phyloP scores from a whole-genome alignment of 257 asterid genomes.

The Ajuga chamaepitys region DNA sequence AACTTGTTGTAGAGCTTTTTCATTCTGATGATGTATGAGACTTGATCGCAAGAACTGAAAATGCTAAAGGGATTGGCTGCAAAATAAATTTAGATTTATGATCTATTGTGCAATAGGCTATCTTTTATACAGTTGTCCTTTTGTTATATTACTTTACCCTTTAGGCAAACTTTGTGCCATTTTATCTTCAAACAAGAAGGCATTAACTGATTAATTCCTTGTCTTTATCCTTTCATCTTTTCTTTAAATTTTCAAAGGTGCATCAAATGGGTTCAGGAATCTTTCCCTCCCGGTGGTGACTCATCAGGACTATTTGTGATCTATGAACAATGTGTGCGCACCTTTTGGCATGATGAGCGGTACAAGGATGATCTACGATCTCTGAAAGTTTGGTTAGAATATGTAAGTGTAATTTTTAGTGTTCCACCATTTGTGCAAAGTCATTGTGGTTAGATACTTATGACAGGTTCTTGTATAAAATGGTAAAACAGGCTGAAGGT shows the following conservation, averaged over 20 bases:
- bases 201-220: not conserved
- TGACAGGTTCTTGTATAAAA: conserved; percentile 8
- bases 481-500: conserved; percentile 66
- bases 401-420: conserved; percentile 40
- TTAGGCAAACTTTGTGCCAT: not conserved
- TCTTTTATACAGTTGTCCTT: not conserved
- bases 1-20: not conserved
- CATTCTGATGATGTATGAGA: not conserved
- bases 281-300: conserved; percentile 97
- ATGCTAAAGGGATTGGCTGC: not conserved
- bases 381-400: conserved; percentile 92
- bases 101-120: too few species aligned
- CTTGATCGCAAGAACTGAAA: conserved; percentile 6
- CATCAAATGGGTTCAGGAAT: conserved; percentile 96
- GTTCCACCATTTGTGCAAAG: not conserved
- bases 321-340: conserved; percentile 90
- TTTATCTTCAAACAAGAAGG: not conserved
- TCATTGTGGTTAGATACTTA: not conserved
- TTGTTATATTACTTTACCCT: too few species aligned
- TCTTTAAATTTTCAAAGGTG: conserved; percentile 49
- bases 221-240: not conserved
- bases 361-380: conserved; percentile 89
- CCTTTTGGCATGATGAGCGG: conserved; percentile 77
- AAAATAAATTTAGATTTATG: not conserved
- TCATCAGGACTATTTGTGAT: conserved; percentile 74